A percentile compares a stretch with the other conserved stretches of the same genome.
Evolutionary conservation across 1,284 basidiomycete species (phyloP).

Genomic region (Tylopilus sp.): DNA sequence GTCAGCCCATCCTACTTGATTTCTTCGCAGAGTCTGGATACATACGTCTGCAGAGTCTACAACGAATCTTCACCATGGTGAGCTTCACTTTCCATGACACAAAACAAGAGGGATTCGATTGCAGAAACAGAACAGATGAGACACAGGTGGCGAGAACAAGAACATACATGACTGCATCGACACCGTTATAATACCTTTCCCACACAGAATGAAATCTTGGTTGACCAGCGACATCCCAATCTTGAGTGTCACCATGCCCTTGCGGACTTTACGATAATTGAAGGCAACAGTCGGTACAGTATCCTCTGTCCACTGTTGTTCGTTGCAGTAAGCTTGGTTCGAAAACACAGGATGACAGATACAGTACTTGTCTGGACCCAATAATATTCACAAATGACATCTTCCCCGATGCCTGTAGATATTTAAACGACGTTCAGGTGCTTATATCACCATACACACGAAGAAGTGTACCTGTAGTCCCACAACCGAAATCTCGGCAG

Average conservation of each 20-base stretch:
- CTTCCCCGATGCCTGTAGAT: conserved; percentile 84
- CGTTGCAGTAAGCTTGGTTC: conserved; percentile 4
- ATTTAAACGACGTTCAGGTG: conserved; percentile 22
- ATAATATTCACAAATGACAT: conserved; percentile 94
- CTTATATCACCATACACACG: conserved; percentile 15
- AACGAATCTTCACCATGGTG: conserved; percentile 69
- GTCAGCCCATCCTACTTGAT: conserved; percentile 15
- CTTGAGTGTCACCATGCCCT: conserved; percentile 90
- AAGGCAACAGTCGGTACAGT: conserved; percentile 94
- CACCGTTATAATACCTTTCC: conserved; percentile 95
- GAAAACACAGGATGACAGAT: conserved; percentile 22
- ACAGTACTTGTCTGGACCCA: conserved; percentile 79
- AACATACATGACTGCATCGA: conserved; percentile 90
- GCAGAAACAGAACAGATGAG: background rate
- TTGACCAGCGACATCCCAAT: conserved; percentile 96
- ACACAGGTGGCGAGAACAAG: background rate
- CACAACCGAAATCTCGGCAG: conserved; percentile 91
- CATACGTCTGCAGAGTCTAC: conserved; percentile 88
- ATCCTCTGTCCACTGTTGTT: conserved; percentile 84
- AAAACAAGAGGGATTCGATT: conserved; percentile 22
- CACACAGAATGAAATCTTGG: conserved; percentile 92
- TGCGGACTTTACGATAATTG: conserved; percentile 83
- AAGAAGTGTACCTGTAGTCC: conserved; percentile 78
- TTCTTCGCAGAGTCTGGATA: conserved; percentile 20
- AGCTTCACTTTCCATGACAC: conserved; percentile 12